Base-by-base conservation (phyloP, 495 filamentous ascomycete genomes). In the Penicillium atrosanguineum region DNA sequence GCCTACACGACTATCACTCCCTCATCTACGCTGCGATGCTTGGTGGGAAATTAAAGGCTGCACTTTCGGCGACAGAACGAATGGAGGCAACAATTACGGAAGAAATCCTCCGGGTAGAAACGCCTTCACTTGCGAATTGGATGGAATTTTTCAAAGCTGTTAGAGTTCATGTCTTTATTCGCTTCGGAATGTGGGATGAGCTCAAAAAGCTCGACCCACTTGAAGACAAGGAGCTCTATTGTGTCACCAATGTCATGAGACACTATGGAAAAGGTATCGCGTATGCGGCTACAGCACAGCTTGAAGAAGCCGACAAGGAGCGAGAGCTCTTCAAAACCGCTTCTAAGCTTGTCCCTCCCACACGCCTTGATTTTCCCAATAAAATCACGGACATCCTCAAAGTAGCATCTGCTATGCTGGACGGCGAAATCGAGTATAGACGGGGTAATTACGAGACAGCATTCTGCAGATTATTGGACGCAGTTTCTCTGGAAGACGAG, bases 1-100 rank as follows among this genome's bases (percentile, higher is more conserved):
- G 85, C 3, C 69, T 73, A 28, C 85, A 88, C 64, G 67, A 86
- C 57, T 78, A 79, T 50, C 83, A 87, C 60, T 85, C 83, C 47
- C 74, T 79, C 16, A 71, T 88, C 45, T 88, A 87, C 52, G 82
- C 80, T 8, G 84, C 82, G 50, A 86, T 88, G 83, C 83, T 86
- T 45, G 76, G 83, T 0, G 85, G 80, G 0, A 74, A 82, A 55
- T 79, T 61, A 0, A 53, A 65, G 19, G 67, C 75, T 12, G 78
- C 83, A 0, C 64, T 87, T 3, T 78, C 82, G 18, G 80, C 81
- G 0, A 69, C 76, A 0, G 46, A 57, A 9, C 65, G 67, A 7
- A 71, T 86, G 44, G 83, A 86, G 57, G 49, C 55, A 1, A 74
- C 77, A 3, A 62, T 88, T 19, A 70, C 83, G 0, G 81, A 83